A percentile compares a stretch with the other conserved stretches of the same genome.
Conservation (phyloP, 257 asterid genomes). For the Fraxinus anomala region DNA sequence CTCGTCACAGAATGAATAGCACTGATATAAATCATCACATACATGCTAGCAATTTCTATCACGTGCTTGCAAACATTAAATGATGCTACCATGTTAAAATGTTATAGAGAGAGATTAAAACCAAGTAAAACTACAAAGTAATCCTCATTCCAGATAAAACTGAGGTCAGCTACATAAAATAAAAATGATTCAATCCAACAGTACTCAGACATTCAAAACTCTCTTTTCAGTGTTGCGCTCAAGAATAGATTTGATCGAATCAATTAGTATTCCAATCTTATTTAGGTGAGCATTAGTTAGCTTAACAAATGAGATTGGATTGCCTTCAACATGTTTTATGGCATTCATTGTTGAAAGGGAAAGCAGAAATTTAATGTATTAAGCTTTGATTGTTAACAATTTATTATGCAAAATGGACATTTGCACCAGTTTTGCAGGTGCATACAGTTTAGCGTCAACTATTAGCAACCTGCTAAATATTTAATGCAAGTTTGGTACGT, state of each 20-base stretch:
- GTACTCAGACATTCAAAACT: background rate
- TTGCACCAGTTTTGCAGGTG: background rate
- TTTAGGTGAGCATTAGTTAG: background rate
- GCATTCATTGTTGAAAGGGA: background rate
- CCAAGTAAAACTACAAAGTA: background rate
- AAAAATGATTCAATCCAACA: background rate
- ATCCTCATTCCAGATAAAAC: background rate
- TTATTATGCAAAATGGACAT: background rate
- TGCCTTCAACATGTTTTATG: background rate
- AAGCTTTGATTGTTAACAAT: background rate
- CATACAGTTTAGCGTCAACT: background rate
- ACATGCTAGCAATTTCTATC: background rate
- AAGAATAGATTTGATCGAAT: background rate
- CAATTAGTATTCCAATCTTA: background rate
- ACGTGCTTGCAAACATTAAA: background rate
- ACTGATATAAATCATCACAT: background rate
- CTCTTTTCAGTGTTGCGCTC: background rate
- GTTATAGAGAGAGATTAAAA: background rate
- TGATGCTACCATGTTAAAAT: background rate
- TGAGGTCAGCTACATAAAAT: background rate
- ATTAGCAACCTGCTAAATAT: background rate
- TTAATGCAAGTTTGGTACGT: background rate
- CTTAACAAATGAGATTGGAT: background rate
- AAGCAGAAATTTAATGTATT: background rate
- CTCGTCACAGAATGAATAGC: background rate